Percentiles rank a stretch among this genome's conserved stretches.
phyloP scores from a whole-genome alignment of 148 eudicot species.

The Rhododendron mucronatum region DNA sequence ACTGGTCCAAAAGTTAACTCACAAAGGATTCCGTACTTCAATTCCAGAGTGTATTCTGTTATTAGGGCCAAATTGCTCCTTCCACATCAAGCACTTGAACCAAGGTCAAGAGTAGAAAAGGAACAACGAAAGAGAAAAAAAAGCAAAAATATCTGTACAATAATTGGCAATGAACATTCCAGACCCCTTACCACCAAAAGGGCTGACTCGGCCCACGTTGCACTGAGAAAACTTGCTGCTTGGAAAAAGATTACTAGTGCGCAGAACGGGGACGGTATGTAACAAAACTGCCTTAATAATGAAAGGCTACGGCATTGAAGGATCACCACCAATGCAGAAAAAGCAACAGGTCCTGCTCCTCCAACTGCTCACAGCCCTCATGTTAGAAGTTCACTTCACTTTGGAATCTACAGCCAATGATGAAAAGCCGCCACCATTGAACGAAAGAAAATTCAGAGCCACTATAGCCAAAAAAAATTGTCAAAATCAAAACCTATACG shows the following conservation, averaged over 20 bases:
- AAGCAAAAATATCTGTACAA: constrained; percentile 37
- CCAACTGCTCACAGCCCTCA: constrained; percentile 15
- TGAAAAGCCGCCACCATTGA: constrained; percentile 12
- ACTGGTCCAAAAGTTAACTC: constrained; percentile 4
- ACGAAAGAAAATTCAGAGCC: constrained; percentile 7
- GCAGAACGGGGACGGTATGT: constrained; percentile 12
- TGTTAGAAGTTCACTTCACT: constrained; percentile 8
- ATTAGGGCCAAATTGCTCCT: constrained; percentile 38
- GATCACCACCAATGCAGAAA: constrained; percentile 5
- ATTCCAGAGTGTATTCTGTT: constrained; percentile 26
- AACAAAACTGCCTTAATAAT: constrained; percentile 16
- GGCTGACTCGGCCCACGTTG: constrained; percentile 11
- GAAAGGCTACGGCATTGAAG: background rate
- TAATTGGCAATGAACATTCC: constrained; percentile 28
- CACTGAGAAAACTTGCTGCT: constrained; percentile 20
- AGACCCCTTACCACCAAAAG: constrained; percentile 45
- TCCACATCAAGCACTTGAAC: constrained; percentile 30
- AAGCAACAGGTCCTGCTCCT: constrained; percentile 9
- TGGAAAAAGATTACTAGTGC: constrained; percentile 1
- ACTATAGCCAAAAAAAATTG: constrained; percentile 4
- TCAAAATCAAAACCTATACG: constrained; percentile 6
- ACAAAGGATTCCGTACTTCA: constrained; percentile 10
- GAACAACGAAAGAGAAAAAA: background rate
- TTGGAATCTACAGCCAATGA: constrained; percentile 8
- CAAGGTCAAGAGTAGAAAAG: constrained; percentile 16